A percentile compares a stretch with the other conserved stretches of the same genome.
Evolutionary conservation across 257 asterid genomes (phyloP).

Genomic region (Craterostigma plantagineum): DNA sequence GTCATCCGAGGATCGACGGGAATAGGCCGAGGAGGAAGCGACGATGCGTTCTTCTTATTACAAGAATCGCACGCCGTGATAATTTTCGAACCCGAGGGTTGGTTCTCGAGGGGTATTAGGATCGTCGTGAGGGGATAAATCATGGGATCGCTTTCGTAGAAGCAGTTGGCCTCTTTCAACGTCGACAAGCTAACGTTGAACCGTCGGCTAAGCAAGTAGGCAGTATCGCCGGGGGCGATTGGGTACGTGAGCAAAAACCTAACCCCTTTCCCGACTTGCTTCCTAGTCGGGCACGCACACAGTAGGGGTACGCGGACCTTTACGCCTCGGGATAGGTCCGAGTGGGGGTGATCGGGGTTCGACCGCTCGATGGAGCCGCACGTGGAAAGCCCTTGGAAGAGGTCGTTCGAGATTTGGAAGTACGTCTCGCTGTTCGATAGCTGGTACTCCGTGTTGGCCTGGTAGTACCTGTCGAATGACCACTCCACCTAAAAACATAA

Average conservation of each 20-base stretch:
- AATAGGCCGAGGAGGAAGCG: no score
- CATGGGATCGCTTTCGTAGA: slow-evolving; percentile 10
- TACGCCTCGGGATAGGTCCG: slow-evolving; percentile 10
- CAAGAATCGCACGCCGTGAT: neutral
- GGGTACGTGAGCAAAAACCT: slow-evolving; percentile 29
- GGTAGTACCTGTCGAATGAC: slow-evolving; percentile 13
- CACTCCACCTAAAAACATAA: no score
- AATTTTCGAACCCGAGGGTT: slow-evolving; percentile 15
- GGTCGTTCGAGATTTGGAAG: slow-evolving; percentile 25
- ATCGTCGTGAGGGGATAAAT: slow-evolving; percentile 30
- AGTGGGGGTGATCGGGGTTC: slow-evolving; percentile 7
- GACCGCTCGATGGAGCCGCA: slow-evolving; percentile 15
- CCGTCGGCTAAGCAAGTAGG: slow-evolving; percentile 14
- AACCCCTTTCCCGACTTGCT: slow-evolving; percentile 16
- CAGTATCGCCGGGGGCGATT: slow-evolving; percentile 17
- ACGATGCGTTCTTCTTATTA: no score
- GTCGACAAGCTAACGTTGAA: slow-evolving; percentile 16
- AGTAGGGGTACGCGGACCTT: slow-evolving; percentile 31
- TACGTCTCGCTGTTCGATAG: slow-evolving; percentile 13
- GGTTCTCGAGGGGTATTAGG: slow-evolving; percentile 19
- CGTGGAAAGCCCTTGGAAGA: slow-evolving; percentile 38
- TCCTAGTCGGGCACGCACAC: slow-evolving; percentile 33
- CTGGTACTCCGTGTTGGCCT: slow-evolving; percentile 18
- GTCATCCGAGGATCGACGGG: no score
- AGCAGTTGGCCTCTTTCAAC: slow-evolving; percentile 23